Evolutionary conservation across 1,284 basidiomycete genomes (phyloP), one percentile per base, ranked within the genome.

Genomic region (Fomes fomentarius): DNA sequence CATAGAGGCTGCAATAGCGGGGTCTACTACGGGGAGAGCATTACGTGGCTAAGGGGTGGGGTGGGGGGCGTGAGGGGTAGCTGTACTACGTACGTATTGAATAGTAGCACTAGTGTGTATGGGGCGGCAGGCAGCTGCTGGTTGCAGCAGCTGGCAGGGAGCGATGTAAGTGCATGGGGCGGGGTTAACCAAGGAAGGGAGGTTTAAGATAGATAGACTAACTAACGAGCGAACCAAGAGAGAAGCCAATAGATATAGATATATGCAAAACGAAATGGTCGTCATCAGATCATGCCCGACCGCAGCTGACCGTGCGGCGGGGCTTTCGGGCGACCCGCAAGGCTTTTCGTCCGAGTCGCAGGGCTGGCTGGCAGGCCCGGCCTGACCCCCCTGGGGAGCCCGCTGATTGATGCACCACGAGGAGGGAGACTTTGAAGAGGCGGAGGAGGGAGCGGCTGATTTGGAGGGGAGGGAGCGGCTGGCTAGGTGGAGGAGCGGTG

Each of bases 191-290:
- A 54, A 58, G 21, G 56, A 58, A 43, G 41, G n/a, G 56, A 57
- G 48, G 42, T 48, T 22, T 61, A 61, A 53, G 53, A 61, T 56
- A 61, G 53, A 61, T 58, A 61, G 37, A 58, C 40, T 55, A 56
- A 37, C 59, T 52, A 56, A 46, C 31, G 44, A 55, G 47, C 30
- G 51, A 38, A 25, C 26, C 11, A 54, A 43, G 38, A 35, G 28
- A 40, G 19, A 21, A n/a, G n/a, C 39, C 38, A 33, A 47, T 40
- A 57, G 47, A 48, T 43, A 53, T 24, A 33, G 42, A 44, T 19
- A 49, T 11, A 35, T 31, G 30, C 25, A 28, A 42, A 28, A 41
- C 33, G 28, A 44, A 35, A 37, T 14, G 33, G 17, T 12, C 34
- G 19, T 30, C 28, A 17, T 63, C 54, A 65, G 37, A 62, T 54